Evolutionary conservation across 257 asterid genomes (phyloP).

Genomic region (Paulownia fortunei): DNA sequence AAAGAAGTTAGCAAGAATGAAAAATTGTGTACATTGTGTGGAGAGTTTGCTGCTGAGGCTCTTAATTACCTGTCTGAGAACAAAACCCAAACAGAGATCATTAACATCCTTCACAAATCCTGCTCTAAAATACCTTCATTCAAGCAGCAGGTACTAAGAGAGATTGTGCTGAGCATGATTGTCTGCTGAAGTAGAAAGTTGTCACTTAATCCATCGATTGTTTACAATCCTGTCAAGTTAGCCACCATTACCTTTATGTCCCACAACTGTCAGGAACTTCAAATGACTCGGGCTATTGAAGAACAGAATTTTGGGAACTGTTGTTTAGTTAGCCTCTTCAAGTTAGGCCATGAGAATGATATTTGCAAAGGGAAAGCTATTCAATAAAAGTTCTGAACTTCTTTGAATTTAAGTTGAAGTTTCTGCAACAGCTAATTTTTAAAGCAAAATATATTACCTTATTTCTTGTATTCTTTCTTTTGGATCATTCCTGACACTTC

Average conservation of each 20-base stretch:
- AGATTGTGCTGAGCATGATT: background rate
- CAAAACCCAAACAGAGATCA: constrained; percentile 75
- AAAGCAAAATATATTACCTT: too few species aligned
- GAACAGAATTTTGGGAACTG: background rate
- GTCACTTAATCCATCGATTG: background rate
- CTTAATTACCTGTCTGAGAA: constrained; percentile 63
- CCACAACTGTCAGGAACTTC: background rate
- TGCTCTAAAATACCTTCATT: constrained; percentile 72
- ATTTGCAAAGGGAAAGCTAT: background rate
- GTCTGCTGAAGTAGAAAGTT: background rate
- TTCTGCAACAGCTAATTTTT: background rate
- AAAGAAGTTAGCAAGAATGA: constrained; percentile 47
- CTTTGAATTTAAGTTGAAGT: background rate
- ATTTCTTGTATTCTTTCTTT: background rate
- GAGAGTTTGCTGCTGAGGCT: constrained; percentile 71
- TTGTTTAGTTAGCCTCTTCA: background rate
- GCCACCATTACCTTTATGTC: background rate
- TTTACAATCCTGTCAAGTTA: background rate
- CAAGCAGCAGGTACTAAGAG: constrained; percentile 65
- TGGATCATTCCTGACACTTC: constrained; percentile 21
- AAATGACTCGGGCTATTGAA: background rate
- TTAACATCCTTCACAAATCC: constrained; percentile 66
- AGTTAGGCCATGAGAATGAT: constrained; percentile 13
- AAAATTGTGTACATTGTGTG: constrained; percentile 67
- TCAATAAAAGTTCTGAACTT: background rate